phyloP scores from a whole-genome alignment of 2,329 filamentous ascomycete genomes.

The Cercospora brassicicola region DNA sequence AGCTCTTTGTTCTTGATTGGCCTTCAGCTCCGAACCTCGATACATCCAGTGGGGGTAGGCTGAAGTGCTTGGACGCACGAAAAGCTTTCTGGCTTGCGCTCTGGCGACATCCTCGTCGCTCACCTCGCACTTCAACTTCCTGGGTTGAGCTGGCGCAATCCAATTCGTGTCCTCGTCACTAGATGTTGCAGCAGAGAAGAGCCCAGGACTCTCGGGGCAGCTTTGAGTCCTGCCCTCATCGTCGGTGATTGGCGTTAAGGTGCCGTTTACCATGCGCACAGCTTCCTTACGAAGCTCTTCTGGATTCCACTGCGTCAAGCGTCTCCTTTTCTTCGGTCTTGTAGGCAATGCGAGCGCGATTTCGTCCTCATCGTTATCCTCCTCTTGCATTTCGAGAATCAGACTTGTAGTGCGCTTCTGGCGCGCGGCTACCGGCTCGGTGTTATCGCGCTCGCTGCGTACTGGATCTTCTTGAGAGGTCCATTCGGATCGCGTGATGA shows the following conservation, averaged over 20 bases:
- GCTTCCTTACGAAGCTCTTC: neutral
- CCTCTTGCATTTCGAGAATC: neutral
- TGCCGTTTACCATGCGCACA: neutral
- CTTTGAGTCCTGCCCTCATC: neutral
- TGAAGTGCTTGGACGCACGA: neutral
- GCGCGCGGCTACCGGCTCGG: neutral
- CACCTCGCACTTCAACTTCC: neutral
- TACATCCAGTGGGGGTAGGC: conserved; percentile 20
- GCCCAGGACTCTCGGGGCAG: neutral
- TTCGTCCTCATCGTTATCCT: neutral
- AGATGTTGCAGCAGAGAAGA: neutral
- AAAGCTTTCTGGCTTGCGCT: neutral
- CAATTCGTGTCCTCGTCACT: neutral
- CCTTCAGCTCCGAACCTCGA: conserved; percentile 13
- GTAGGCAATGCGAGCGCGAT: neutral
- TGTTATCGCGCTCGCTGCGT: neutral
- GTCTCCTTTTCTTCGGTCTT: neutral
- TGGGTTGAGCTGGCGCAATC: neutral
- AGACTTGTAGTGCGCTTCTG: neutral
- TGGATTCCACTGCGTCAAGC: neutral
- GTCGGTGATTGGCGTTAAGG: neutral
- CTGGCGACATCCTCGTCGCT: neutral
- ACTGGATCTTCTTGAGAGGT: neutral
- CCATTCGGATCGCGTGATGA: neutral
- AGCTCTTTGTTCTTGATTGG: conserved; percentile 12